Percentiles rank a stretch among this genome's conserved stretches.
Conservation (phyloP, 352 stramenopile species). For the Phytophthora brassicae region DNA sequence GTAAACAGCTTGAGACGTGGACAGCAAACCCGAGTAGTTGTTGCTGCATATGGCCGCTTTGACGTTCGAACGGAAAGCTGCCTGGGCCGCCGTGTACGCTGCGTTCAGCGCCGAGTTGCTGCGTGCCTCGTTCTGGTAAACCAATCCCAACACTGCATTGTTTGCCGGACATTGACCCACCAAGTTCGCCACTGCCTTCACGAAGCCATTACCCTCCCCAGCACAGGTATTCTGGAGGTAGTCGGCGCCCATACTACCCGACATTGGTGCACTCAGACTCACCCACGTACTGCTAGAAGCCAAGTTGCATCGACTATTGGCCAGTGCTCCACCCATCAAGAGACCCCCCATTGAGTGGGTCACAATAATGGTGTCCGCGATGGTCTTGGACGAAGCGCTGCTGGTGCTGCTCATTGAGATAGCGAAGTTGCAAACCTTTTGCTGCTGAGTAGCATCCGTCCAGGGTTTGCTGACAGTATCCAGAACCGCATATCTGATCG, state of each 20-base stretch:
- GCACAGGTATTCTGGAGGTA: conserved; percentile 36
- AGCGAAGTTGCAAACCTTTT: conserved; percentile 36
- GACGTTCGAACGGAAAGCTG: conserved; percentile 31
- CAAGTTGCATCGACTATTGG: conserved; percentile 40
- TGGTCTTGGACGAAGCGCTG: conserved; percentile 15
- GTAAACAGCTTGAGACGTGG: conserved; percentile 20
- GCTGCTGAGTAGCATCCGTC: conserved; percentile 29
- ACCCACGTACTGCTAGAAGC: conserved; percentile 36
- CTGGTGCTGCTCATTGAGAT: conserved; percentile 27
- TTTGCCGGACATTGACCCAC: conserved; percentile 37
- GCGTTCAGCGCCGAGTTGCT: conserved; percentile 21
- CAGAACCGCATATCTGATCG: conserved; percentile 33
- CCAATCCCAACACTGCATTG: conserved; percentile 15
- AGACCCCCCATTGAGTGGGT: conserved; percentile 47
- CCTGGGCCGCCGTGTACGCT: conserved; percentile 31
- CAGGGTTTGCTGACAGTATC: conserved; percentile 32
- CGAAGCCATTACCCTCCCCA: conserved; percentile 22
- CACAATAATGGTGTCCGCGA: conserved; percentile 38
- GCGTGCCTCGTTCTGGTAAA: conserved; percentile 31
- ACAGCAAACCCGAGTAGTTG: conserved; percentile 40
- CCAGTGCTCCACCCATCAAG: conserved; percentile 34
- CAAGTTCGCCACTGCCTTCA: conserved; percentile 33
- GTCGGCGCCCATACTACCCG: conserved; percentile 42
- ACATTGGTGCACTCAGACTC: conserved; percentile 38
- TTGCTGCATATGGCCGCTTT: conserved; percentile 39